Evolutionary conservation across 2,329 filamentous ascomycete genomes (phyloP).

Genomic region (Apiospora koreana): DNA sequence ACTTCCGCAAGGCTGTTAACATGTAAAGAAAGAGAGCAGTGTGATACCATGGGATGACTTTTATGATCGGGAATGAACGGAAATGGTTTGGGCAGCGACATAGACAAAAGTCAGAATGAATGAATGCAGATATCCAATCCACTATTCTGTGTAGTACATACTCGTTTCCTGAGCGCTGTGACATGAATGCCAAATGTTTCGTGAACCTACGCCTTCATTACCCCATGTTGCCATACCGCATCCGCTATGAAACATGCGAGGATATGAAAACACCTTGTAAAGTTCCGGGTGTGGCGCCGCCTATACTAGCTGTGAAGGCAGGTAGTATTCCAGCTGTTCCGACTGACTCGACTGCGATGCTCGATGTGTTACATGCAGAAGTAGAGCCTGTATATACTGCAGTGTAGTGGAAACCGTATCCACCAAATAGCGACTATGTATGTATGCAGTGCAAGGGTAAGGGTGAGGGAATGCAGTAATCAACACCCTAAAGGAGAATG

Average conservation of each 20-base stretch:
- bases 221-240: neutral
- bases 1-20: slow-evolving; percentile 90
- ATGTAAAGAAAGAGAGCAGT: slow-evolving; percentile 58
- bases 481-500: neutral
- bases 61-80: slow-evolving; percentile 19
- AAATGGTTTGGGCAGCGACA: slow-evolving; percentile 16
- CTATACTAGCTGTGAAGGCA: neutral
- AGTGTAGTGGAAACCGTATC: neutral
- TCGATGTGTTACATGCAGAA: neutral
- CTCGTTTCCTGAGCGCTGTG: neutral
- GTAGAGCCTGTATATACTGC: neutral
- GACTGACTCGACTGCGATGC: neutral
- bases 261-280: neutral
- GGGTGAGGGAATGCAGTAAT: neutral
- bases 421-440: neutral
- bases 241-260: neutral
- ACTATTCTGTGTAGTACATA: neutral
- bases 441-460: neutral
- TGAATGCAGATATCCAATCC: slow-evolving; percentile 11
- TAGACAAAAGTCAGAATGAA: slow-evolving; percentile 19
- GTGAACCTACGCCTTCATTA: neutral
- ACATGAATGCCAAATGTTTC: too few species aligned
- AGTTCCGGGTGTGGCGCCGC: neutral
- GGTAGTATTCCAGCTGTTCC: neutral
- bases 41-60: slow-evolving; percentile 10